Conservation (phyloP, 345 rosid species). For the Nephelium lappaceum region DNA sequence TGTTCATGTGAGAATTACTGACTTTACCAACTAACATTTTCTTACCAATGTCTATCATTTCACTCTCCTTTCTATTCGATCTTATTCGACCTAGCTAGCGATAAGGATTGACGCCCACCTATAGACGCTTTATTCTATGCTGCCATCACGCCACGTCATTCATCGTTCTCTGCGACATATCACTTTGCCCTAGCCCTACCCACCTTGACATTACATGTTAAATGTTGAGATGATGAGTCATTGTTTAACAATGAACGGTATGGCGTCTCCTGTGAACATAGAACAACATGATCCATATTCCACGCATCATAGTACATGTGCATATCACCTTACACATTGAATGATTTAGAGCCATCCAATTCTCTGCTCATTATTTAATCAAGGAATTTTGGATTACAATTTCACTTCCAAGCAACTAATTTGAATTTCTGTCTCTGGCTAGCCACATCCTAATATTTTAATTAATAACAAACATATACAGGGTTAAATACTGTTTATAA, state of each 20-base stretch:
- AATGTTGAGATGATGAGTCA: constrained; percentile 28
- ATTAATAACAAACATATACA: too few relatives aligned
- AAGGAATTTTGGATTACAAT: neutral
- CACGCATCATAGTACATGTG: neutral
- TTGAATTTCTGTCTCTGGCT: too few relatives aligned
- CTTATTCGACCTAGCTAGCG: neutral
- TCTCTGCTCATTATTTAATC: too few relatives aligned
- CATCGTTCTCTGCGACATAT: constrained; percentile 12
- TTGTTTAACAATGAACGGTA: constrained; percentile 3
- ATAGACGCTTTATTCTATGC: neutral
- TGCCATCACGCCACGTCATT: neutral
- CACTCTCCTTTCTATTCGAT: neutral
- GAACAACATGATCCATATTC: constrained; percentile 13
- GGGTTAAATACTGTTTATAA: neutral
- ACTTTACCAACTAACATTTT: constrained; percentile 18
- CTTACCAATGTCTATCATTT: constrained; percentile 9
- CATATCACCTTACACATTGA: neutral
- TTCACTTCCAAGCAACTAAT: neutral
- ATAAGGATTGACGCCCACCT: neutral
- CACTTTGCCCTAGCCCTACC: constrained; percentile 18
- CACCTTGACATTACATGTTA: constrained; percentile 20
- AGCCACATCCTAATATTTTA: too few relatives aligned
- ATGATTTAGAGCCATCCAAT: neutral
- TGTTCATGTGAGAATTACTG: constrained; percentile 4
- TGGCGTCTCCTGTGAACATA: constrained; percentile 9